These are phyloP conservation scores for Penicillium sclerotiorum DNA, from an alignment of 2,329 filamentous ascomycete species.

Conservation along the genomic window DNA sequence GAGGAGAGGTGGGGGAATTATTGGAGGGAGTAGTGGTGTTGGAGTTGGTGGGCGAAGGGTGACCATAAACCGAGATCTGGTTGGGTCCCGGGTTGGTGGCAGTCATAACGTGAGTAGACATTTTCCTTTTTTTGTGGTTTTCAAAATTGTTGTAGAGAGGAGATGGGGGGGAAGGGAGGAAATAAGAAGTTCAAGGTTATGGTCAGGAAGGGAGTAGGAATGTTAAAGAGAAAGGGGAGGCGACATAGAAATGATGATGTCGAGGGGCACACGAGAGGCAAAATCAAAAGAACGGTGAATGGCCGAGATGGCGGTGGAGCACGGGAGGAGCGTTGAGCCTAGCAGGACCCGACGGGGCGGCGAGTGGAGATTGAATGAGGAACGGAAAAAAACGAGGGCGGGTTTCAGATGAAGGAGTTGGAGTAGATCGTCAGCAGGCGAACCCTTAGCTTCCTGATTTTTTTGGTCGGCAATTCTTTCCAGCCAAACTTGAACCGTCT, in stretches of 20 bases:
- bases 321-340: constrained; percentile 13
- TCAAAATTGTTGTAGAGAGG: background rate
- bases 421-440: background rate
- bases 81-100: constrained; percentile 25
- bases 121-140: constrained; percentile 16
- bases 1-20: constrained; percentile 57
- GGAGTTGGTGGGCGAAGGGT: constrained; percentile 55
- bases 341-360: constrained; percentile 3
- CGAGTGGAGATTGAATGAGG: background rate
- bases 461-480: background rate
- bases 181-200: background rate
- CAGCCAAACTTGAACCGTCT: too few species aligned
- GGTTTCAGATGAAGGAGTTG: background rate
- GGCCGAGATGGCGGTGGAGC: constrained; percentile 21
- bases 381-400: background rate
- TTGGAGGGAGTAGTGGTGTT: constrained; percentile 54
- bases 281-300: constrained; percentile 20
- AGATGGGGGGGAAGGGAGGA: background rate
- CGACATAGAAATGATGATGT: constrained; percentile 16
- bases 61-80: constrained; percentile 42
- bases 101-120: constrained; percentile 39
- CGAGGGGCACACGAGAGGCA: constrained; percentile 19
- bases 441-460: too few species aligned
- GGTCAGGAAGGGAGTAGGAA: background rate
- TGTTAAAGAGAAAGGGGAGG: background rate